Conservation (phyloP, 2,329 filamentous ascomycete species). For the Colletotrichum chlorophyti region DNA sequence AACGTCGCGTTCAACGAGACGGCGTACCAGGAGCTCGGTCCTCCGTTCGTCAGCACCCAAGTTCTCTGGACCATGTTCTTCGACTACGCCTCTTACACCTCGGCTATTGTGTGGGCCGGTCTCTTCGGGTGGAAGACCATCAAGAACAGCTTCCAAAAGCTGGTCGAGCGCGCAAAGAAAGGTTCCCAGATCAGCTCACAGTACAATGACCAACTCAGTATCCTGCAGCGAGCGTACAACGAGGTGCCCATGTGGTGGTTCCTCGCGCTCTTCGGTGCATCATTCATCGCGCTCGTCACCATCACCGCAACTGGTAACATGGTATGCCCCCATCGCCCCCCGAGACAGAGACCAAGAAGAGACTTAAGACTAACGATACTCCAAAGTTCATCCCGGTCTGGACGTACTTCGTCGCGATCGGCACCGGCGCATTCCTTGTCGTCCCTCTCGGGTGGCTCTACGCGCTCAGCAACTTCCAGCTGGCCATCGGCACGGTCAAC, state of each 20-base stretch:
- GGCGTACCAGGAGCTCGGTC: slow-evolving; percentile 62
- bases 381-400: slow-evolving; percentile 66
- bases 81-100: slow-evolving; percentile 59
- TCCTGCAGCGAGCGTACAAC: slow-evolving; percentile 62
- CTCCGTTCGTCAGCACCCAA: slow-evolving; percentile 54
- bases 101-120: slow-evolving; percentile 57
- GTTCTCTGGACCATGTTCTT: slow-evolving; percentile 24
- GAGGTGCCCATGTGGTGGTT: slow-evolving; percentile 69
- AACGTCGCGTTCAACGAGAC: slow-evolving; percentile 64
- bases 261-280: slow-evolving; percentile 52
- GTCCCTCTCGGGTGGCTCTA: slow-evolving; percentile 66
- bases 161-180: slow-evolving; percentile 37
- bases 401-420: slow-evolving; percentile 64
- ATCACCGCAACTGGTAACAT: slow-evolving; percentile 58
- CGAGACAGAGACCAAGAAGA: too few species aligned
- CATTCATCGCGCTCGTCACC: slow-evolving; percentile 51
- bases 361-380: not conserved
- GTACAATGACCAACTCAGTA: slow-evolving; percentile 64
- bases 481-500: slow-evolving; percentile 45
- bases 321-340: too few species aligned
- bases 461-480: slow-evolving; percentile 61
- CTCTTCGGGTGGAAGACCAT: slow-evolving; percentile 50
- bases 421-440: slow-evolving; percentile 61
- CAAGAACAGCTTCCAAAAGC: slow-evolving; percentile 40
- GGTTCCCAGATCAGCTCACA: slow-evolving; percentile 54